A percentile compares a stretch with the other conserved stretches of the same genome.
Conservation (phyloP, 768 basidiomycete species). For the Leccinum variicolor region DNA sequence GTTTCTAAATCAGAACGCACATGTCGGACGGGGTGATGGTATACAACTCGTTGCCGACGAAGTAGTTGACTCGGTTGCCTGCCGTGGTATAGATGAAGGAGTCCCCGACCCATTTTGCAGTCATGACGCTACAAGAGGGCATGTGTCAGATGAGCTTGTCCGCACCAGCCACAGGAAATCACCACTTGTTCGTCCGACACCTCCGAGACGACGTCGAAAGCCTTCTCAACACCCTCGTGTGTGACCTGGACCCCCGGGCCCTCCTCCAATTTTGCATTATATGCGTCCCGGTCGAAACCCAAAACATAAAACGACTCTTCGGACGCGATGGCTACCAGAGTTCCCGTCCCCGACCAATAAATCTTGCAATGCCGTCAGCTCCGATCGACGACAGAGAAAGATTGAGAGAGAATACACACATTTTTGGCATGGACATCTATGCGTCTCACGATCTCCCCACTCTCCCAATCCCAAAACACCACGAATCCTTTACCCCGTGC, state of each 20-base stretch:
- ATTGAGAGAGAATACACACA: constrained; percentile 44
- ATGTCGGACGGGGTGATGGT: constrained; percentile 94
- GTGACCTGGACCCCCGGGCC: constrained; percentile 65
- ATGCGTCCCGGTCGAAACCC: constrained; percentile 87
- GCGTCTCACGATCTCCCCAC: constrained; percentile 86
- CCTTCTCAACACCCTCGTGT: constrained; percentile 95
- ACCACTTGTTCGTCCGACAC: constrained; percentile 68
- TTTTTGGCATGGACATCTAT: constrained; percentile 95
- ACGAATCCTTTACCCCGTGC: constrained; percentile 89
- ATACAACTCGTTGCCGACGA: constrained; percentile 90
- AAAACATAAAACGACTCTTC: constrained; percentile 94
- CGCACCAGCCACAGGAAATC: constrained; percentile 15
- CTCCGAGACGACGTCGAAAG: constrained; percentile 91
- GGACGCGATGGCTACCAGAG: constrained; percentile 81
- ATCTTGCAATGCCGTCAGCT: constrained; percentile 44
- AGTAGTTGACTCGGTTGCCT: constrained; percentile 88
- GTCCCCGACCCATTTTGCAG: constrained; percentile 98
- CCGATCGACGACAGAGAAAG: not conserved
- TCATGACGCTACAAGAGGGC: constrained; percentile 62
- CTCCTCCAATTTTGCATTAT: constrained; percentile 72
- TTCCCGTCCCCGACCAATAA: constrained; percentile 88
- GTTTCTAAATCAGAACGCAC: constrained; percentile 44
- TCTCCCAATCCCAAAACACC: constrained; percentile 99
- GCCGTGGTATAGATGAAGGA: constrained; percentile 96
- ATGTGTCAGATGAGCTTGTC: constrained; percentile 1